phyloP scores from a whole-genome alignment of 306 rosid species.

The Rosa lucieae region DNA sequence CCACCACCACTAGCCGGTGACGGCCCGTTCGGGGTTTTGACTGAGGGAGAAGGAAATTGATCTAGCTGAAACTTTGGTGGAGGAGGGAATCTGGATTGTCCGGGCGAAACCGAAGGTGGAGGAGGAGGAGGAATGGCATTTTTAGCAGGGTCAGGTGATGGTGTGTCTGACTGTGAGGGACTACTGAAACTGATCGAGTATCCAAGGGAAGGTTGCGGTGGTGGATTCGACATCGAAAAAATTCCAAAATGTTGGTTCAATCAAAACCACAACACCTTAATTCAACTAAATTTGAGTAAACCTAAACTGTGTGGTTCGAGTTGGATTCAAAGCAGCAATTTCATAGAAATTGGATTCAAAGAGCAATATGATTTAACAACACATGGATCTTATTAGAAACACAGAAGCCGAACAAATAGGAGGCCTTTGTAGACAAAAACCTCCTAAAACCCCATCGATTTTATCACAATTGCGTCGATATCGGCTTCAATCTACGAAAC shows the following conservation, averaged over 20 bases:
- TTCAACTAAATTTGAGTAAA: slow-evolving; percentile 23
- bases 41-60: slow-evolving; percentile 54
- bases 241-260: slow-evolving; percentile 8
- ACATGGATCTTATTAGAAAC: slow-evolving; percentile 26
- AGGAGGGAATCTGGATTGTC: slow-evolving; percentile 46
- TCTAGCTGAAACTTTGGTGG: slow-evolving; percentile 65
- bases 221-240: slow-evolving; percentile 65
- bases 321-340: background rate
- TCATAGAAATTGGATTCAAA: slow-evolving; percentile 4
- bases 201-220: slow-evolving; percentile 70
- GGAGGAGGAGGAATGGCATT: slow-evolving; percentile 47
- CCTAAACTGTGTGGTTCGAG: slow-evolving; percentile 3
- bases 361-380: slow-evolving; percentile 11
- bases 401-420: slow-evolving; percentile 7
- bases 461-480: slow-evolving; percentile 21
- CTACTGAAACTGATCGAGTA: slow-evolving; percentile 31
- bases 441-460: slow-evolving; percentile 34
- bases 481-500: slow-evolving; percentile 18
- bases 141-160: slow-evolving; percentile 44
- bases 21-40: slow-evolving; percentile 37
- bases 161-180: slow-evolving; percentile 45
- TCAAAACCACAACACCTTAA: slow-evolving; percentile 25
- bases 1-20: slow-evolving; percentile 88
- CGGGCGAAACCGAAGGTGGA: slow-evolving; percentile 42
- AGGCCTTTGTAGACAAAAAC: slow-evolving; percentile 18